Evolutionary conservation across 2,329 filamentous ascomycete species (phyloP).

Genomic region (Elsinoe batatas): DNA sequence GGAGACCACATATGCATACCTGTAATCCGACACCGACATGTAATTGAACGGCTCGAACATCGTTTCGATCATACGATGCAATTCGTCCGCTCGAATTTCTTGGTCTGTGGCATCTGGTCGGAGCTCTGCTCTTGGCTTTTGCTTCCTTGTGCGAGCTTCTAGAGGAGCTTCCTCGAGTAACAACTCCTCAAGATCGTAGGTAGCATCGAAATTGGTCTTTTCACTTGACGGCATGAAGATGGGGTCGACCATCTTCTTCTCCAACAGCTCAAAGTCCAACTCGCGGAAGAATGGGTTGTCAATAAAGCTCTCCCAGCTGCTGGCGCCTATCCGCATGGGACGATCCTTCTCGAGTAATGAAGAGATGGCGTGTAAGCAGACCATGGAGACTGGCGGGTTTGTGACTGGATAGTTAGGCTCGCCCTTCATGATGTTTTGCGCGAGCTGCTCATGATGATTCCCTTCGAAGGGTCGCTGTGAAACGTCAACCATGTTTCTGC

Average conservation of each 20-base stretch:
- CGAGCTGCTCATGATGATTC: slow-evolving; percentile 69
- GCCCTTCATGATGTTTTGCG: slow-evolving; percentile 69
- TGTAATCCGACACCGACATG: slow-evolving; percentile 70
- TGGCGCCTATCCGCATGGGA: slow-evolving; percentile 70
- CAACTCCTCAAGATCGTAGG: slow-evolving; percentile 91
- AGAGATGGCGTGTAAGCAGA: slow-evolving; percentile 81
- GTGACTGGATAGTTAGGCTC: slow-evolving; percentile 87
- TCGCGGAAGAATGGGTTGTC: slow-evolving; percentile 80
- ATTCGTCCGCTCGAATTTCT: slow-evolving; percentile 87
- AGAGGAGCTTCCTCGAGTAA: slow-evolving; percentile 88
- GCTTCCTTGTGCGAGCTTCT: slow-evolving; percentile 81
- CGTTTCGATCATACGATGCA: slow-evolving; percentile 87
- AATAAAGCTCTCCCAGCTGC: slow-evolving; percentile 72
- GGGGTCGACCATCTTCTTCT: slow-evolving; percentile 79
- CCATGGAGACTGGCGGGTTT: slow-evolving; percentile 76
- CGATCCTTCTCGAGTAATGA: slow-evolving; percentile 73
- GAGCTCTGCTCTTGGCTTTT: slow-evolving; percentile 84
- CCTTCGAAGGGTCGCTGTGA: slow-evolving; percentile 82
- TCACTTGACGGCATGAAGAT: slow-evolving; percentile 90
- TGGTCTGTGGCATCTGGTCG: slow-evolving; percentile 92
- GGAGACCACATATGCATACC: slow-evolving; percentile 18
- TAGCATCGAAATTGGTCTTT: slow-evolving; percentile 98
- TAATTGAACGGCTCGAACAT: slow-evolving; percentile 96
- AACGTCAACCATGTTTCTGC: background rate
- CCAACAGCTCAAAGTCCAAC: slow-evolving; percentile 75